Evolutionary conservation across 2,329 filamentous ascomycete species (phyloP), one percentile per base, ranked within the genome.

Genomic region (Truncatella angustata): DNA sequence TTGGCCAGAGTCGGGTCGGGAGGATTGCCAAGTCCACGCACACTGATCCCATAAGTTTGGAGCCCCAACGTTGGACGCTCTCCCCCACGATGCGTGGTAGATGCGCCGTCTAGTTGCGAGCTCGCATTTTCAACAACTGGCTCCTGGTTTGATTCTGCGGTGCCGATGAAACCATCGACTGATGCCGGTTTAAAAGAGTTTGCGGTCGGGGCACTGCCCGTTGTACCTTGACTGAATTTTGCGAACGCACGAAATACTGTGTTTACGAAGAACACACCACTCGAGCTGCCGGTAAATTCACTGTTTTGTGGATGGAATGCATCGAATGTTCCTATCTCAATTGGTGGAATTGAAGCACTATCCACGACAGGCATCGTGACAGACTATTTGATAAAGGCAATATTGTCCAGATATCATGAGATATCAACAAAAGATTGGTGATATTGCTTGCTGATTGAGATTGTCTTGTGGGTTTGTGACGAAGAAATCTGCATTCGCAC

Each of bases 201-300:
- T 16, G 36, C 44, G 16, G 11, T 23, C 28, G 10, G 5, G 12
- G 48, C 18, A 28, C 37, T 59, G 40, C 63, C 62, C 44, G 28
- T n/a, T n/a, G 26, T n/a, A 4, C n/a, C 14, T 24, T n/a, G 26
- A 24, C 69, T 58, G 5, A 67, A 64, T 18, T 64, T 61, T 5
- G 72, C 71, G 59, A 80, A 80, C n/a, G 76, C 75, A 28, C 72
- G 70, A 37, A 74, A 74, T 51, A 80, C 78, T 1, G 77, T 80
- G 53, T 80, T 78, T 58, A 77, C 71, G 61, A 80, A 80, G 62
- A 74, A 80, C 40, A 80, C 74, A 3, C 78, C 77, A 36, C 73
- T 77, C 11, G 75, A 75, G 57, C 74, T 78, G 23, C 78, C 77
- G 26, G 80, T 73, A 58, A 79, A 80, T 49, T 78, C 71, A 47